Conservation (phyloP, 139 green algal species). For the Raphidocelis subcapitata region DNA sequence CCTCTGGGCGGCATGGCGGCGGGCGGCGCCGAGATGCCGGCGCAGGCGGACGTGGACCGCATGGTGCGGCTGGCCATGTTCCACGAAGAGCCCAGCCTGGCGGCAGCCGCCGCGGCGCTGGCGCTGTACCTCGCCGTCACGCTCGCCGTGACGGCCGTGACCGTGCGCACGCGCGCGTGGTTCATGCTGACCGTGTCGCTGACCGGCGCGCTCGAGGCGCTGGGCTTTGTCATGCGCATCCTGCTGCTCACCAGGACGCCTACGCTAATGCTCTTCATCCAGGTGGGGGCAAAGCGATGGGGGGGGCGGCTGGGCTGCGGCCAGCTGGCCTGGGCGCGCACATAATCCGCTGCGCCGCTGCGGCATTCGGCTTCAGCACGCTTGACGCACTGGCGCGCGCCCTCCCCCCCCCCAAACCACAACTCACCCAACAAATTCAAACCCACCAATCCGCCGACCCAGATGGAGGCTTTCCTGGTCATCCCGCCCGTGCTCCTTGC, state of each 20-base stretch:
- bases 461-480: too few relatives aligned
- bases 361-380: too few relatives aligned
- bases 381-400: too few relatives aligned
- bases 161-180: slow-evolving; percentile 19
- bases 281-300: background rate
- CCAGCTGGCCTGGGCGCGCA: background rate
- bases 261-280: background rate
- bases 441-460: too few relatives aligned
- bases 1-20: too few relatives aligned
- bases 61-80: slow-evolving; percentile 2
- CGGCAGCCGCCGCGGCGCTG: background rate
- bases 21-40: too few relatives aligned
- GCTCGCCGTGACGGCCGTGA: background rate
- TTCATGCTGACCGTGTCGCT: slow-evolving; percentile 23
- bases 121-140: slow-evolving; percentile 4
- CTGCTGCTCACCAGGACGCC: slow-evolving; percentile 3
- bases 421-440: too few relatives aligned
- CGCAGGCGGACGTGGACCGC: too few relatives aligned
- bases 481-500: slow-evolving; percentile 35
- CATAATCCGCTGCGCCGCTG: too few relatives aligned
- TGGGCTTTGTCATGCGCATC: slow-evolving; percentile 16
- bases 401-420: too few relatives aligned
- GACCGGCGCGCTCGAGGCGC: slow-evolving; percentile 17
- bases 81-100: background rate
- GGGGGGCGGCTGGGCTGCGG: background rate